phyloP scores from a whole-genome alignment of 2,329 filamentous ascomycete genomes.

The Fusarium albosuccineum region DNA sequence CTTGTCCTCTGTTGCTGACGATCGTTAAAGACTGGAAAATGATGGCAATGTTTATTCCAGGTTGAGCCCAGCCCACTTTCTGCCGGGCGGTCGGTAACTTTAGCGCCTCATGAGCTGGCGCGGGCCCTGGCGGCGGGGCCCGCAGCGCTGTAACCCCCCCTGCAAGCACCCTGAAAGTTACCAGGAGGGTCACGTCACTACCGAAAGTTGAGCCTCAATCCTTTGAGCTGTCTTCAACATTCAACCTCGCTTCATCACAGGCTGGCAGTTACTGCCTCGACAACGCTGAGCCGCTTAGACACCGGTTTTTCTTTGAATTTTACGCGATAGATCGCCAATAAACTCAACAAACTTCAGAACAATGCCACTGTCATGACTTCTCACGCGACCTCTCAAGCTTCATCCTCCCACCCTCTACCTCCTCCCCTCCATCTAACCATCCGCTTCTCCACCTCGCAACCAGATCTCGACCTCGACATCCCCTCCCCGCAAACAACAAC shows the following conservation, averaged over 20 bases:
- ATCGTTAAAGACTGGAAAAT: conserved; percentile 23
- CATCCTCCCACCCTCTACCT: conserved; percentile 40
- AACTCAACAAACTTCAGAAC: not conserved
- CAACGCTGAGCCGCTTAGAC: not conserved
- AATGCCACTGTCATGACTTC: conserved; percentile 48
- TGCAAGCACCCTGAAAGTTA: conserved; percentile 24
- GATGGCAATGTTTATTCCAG: conserved; percentile 33
- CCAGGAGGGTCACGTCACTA: conserved; percentile 29
- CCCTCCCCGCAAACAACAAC: conserved; percentile 76
- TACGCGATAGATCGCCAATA: not conserved
- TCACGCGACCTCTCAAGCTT: conserved; percentile 38
- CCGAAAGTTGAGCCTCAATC: conserved; percentile 14
- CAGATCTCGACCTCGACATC: conserved; percentile 86
- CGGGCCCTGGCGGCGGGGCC: conserved; percentile 20
- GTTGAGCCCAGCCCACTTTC: conserved; percentile 45
- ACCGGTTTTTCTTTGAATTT: not conserved
- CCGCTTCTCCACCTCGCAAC: conserved; percentile 88
- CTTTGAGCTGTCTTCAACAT: conserved; percentile 4
- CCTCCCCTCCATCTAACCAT: conserved; percentile 80
- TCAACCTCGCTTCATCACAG: conserved; percentile 2
- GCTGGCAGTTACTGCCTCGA: not conserved
- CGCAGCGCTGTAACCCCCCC: conserved; percentile 24
- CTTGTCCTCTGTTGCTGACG: conserved; percentile 23
- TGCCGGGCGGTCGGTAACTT: conserved; percentile 52
- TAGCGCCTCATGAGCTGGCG: conserved; percentile 21